Evolutionary conservation across 345 rosid species (phyloP).

Genomic region (Sapria himalayana): DNA sequence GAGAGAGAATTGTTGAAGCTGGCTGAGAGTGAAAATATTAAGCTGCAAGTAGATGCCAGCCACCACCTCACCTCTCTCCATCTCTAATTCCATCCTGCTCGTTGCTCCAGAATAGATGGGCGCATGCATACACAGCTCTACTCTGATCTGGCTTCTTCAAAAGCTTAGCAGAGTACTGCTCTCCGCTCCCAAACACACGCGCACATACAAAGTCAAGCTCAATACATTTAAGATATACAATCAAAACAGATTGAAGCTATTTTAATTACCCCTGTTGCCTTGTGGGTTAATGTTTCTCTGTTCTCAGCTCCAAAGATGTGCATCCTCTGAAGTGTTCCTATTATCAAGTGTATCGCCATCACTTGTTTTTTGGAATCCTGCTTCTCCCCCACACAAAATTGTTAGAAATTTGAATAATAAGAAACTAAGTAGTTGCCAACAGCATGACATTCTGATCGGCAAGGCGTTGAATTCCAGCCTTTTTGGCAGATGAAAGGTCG

Average conservation of each 20-base stretch:
- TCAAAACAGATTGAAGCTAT: constrained; percentile 6
- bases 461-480: too few relatives aligned
- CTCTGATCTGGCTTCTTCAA: constrained; percentile 98
- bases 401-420: too few relatives aligned
- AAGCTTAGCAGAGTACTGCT: constrained; percentile 93
- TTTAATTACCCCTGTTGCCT: constrained; percentile 77
- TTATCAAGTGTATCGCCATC: constrained; percentile 71
- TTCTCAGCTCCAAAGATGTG: constrained; percentile 94
- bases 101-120: constrained; percentile 93
- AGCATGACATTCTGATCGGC: too few relatives aligned
- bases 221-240: constrained; percentile 10
- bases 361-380: constrained; percentile 94
- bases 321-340: constrained; percentile 97
- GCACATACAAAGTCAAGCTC: constrained; percentile 8
- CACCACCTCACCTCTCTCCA: constrained; percentile 98
- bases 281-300: constrained; percentile 89
- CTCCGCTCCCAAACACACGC: too few relatives aligned
- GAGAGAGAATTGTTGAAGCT: too few relatives aligned
- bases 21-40: too few relatives aligned
- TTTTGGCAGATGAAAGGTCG: too few relatives aligned
- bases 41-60: too few relatives aligned
- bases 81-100: constrained; percentile 74
- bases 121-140: constrained; percentile 87
- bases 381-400: too few relatives aligned
- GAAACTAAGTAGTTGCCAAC: too few relatives aligned